Percentiles rank a stretch among this genome's conserved stretches.
Evolutionary conservation across 306 rosid genomes (phyloP).

Genomic region (Casuarina cunninghamiana): DNA sequence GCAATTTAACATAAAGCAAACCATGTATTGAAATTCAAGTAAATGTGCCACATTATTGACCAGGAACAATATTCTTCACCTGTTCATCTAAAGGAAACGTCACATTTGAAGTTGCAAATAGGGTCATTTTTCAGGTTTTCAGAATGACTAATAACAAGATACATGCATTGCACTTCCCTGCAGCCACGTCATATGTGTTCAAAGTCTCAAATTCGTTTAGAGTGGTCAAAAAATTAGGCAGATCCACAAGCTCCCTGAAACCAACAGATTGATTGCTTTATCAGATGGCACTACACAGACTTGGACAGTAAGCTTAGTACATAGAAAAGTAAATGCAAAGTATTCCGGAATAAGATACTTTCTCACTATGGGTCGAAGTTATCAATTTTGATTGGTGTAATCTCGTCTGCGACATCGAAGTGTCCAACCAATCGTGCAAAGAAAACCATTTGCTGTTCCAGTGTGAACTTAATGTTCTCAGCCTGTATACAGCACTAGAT

Average conservation of each 20-base stretch:
- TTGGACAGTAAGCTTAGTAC: neutral
- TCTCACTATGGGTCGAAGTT: slow-evolving; percentile 43
- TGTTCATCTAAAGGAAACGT: neutral
- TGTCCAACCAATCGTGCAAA: slow-evolving; percentile 80
- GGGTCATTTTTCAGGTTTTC: neutral
- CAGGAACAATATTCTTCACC: neutral
- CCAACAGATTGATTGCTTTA: neutral
- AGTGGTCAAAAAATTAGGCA: neutral
- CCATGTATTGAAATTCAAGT: neutral
- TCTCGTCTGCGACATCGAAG: slow-evolving; percentile 79
- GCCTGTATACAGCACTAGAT: slow-evolving; percentile 56
- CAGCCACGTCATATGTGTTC: neutral
- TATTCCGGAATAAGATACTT: slow-evolving; percentile 24
- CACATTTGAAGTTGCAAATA: neutral
- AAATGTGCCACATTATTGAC: neutral
- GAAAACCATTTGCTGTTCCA: slow-evolving; percentile 98
- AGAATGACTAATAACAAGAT: neutral
- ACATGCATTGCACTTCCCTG: neutral
- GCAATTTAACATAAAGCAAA: neutral
- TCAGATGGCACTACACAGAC: neutral
- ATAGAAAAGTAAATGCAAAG: neutral
- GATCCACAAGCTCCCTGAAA: slow-evolving; percentile 1
- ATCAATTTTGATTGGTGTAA: slow-evolving; percentile 76
- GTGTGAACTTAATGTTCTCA: slow-evolving; percentile 86
- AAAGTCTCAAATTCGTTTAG: neutral